Conservation (phyloP, 257 asterid genomes). For the Jaltomata sinuosa region DNA sequence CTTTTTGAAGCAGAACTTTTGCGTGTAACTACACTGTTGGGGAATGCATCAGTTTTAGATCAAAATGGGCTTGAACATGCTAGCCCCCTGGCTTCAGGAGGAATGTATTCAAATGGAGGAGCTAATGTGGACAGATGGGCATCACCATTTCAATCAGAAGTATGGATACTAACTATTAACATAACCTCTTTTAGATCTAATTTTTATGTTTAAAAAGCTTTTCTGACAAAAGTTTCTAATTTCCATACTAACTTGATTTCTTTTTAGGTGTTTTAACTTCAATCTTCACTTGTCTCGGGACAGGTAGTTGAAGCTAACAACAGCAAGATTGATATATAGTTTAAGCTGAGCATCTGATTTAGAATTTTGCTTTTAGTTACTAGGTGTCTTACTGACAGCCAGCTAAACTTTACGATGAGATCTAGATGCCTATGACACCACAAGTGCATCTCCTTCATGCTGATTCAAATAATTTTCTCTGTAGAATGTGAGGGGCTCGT, state of each 20-base stretch:
- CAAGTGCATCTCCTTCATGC: background rate
- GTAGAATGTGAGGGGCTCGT: background rate
- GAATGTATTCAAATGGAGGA: slow-evolving; percentile 94
- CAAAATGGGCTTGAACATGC: slow-evolving; percentile 99
- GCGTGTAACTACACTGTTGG: slow-evolving; percentile 99
- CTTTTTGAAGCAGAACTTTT: slow-evolving; percentile 99
- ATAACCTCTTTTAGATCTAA: slow-evolving; percentile 73
- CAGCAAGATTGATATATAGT: slow-evolving; percentile 20
- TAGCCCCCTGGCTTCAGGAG: slow-evolving; percentile 99
- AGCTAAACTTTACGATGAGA: background rate
- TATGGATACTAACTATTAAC: slow-evolving; percentile 99
- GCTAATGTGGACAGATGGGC: slow-evolving; percentile 99
- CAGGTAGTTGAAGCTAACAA: slow-evolving; percentile 48
- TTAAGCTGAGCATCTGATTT: slow-evolving; percentile 12
- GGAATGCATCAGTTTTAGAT: slow-evolving; percentile 98
- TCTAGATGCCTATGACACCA: background rate
- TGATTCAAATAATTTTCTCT: background rate
- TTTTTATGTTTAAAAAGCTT: slow-evolving; percentile 44
- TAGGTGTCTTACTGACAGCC: slow-evolving; percentile 20
- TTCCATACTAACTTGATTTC: slow-evolving; percentile 30
- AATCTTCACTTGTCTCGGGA: slow-evolving; percentile 25
- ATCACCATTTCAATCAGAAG: slow-evolving; percentile 98
- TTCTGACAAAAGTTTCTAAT: slow-evolving; percentile 19
- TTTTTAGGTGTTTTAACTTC: slow-evolving; percentile 19
- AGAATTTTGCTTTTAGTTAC: slow-evolving; percentile 7